Percentiles rank a stretch among this genome's conserved stretches.
Conservation (phyloP, 345 rosid genomes). For the Brassica carinata region DNA sequence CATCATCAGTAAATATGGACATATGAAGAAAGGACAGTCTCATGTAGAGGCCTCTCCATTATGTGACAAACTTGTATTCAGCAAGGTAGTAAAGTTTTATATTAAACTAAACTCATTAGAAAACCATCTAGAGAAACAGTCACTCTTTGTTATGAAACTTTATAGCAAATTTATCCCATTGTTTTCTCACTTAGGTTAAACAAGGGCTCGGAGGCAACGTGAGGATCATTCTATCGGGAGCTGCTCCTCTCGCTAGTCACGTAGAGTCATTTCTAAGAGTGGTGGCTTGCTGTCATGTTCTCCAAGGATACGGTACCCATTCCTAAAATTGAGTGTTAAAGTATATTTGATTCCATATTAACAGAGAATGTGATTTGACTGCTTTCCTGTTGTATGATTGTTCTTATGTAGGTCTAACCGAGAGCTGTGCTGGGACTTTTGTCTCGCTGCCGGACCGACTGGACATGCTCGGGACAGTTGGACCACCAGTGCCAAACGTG, state of each 20-base stretch:
- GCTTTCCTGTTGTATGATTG: neutral
- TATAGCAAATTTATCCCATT: slow-evolving; percentile 7
- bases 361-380: slow-evolving; percentile 12
- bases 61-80: slow-evolving; percentile 84
- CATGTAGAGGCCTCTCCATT: slow-evolving; percentile 80
- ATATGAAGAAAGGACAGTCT: slow-evolving; percentile 64
- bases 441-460: slow-evolving; percentile 78
- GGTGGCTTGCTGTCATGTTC: slow-evolving; percentile 85
- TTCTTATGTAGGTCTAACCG: slow-evolving; percentile 76
- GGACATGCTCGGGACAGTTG: slow-evolving; percentile 87
- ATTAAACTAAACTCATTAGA: neutral
- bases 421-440: slow-evolving; percentile 93
- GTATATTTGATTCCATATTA: neutral
- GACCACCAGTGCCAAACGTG: slow-evolving; percentile 96
- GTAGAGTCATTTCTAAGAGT: slow-evolving; percentile 81
- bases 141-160: neutral
- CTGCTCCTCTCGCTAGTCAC: slow-evolving; percentile 81
- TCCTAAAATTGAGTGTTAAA: neutral
- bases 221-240: slow-evolving; percentile 80
- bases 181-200: slow-evolving; percentile 53
- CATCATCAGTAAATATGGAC: slow-evolving; percentile 59
- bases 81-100: slow-evolving; percentile 54
- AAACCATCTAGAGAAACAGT: neutral
- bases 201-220: slow-evolving; percentile 86
- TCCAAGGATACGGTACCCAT: slow-evolving; percentile 84